phyloP scores from a whole-genome alignment of 495 filamentous ascomycete genomes.

The Chaetomidium leptoderma region DNA sequence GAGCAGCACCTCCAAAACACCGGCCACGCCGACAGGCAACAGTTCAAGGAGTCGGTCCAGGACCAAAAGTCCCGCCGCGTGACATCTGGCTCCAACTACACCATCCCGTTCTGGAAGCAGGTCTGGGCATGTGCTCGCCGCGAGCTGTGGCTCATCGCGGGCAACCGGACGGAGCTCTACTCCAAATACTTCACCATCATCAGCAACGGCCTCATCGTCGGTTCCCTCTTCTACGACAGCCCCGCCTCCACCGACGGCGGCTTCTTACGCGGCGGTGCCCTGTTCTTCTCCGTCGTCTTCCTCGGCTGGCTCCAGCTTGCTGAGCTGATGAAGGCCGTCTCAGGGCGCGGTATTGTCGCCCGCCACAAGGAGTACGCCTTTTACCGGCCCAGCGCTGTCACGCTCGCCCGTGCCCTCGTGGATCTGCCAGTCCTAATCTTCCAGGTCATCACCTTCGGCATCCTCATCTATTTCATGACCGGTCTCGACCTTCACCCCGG shows the following conservation, averaged over 20 bases:
- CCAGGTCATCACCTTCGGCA: conserved; percentile 66
- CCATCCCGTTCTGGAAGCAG: conserved; percentile 55
- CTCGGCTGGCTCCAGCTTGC: conserved; percentile 74
- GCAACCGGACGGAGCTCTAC: conserved; percentile 55
- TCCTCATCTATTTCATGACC: conserved; percentile 76
- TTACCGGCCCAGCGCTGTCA: conserved; percentile 75
- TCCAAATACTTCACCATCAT: conserved; percentile 54
- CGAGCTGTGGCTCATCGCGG: conserved; percentile 57
- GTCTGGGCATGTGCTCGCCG: conserved; percentile 52
- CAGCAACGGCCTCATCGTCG: conserved; percentile 72
- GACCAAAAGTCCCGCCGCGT: conserved; percentile 38
- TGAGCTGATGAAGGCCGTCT: conserved; percentile 69
- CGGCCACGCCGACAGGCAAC: conserved; percentile 36
- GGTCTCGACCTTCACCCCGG: conserved; percentile 63
- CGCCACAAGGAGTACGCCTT: conserved; percentile 85
- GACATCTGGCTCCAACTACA: conserved; percentile 49
- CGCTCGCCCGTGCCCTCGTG: conserved; percentile 69
- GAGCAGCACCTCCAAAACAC: conserved; percentile 36
- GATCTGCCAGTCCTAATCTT: conserved; percentile 69
- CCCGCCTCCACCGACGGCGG: conserved; percentile 53
- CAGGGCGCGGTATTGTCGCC: conserved; percentile 65
- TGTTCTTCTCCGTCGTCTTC: conserved; percentile 76
- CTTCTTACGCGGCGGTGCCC: conserved; percentile 52
- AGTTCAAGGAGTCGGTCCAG: conserved; percentile 48
- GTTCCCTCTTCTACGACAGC: conserved; percentile 69